Percentiles rank a stretch among this genome's conserved stretches.
Conservation (phyloP, 2,329 filamentous ascomycete species). For the Fusarium sp. region DNA sequence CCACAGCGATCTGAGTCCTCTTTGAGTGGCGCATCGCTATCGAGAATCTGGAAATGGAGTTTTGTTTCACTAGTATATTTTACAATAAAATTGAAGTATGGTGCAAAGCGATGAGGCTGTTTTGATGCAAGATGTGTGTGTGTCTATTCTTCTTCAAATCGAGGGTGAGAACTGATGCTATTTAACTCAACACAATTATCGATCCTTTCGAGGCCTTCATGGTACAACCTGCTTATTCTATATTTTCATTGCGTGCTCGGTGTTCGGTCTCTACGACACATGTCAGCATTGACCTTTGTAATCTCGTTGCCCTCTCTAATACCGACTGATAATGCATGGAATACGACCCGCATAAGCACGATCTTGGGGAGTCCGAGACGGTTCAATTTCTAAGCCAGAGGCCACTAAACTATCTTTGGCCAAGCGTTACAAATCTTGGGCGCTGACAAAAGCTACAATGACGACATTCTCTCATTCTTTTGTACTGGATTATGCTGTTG, state of each 20-base stretch:
- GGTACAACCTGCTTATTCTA: not conserved
- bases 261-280: slow-evolving; percentile 21
- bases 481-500: not conserved
- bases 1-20: slow-evolving; percentile 6
- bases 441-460: slow-evolving; percentile 25
- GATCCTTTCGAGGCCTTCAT: not conserved
- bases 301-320: slow-evolving; percentile 1
- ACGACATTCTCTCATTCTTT: not conserved
- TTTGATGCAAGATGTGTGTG: not conserved
- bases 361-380: not conserved
- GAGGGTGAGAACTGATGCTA: slow-evolving; percentile 1
- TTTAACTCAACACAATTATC: not conserved
- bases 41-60: not conserved
- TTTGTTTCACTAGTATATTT: not conserved
- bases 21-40: slow-evolving; percentile 30
- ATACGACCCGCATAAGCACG: slow-evolving; percentile 9
- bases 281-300: slow-evolving; percentile 27
- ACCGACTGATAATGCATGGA: not conserved
- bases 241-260: slow-evolving; percentile 10
- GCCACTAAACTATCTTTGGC: not conserved
- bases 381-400: slow-evolving; percentile 30
- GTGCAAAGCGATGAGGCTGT: not conserved
- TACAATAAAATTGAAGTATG: not conserved
- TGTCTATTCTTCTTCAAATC: not conserved
- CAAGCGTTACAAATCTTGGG: slow-evolving; percentile 18